Evolutionary conservation across 2,329 filamentous ascomycete species (phyloP), one percentile per base, ranked within the genome.

Genomic region (Aciculosporium take): DNA sequence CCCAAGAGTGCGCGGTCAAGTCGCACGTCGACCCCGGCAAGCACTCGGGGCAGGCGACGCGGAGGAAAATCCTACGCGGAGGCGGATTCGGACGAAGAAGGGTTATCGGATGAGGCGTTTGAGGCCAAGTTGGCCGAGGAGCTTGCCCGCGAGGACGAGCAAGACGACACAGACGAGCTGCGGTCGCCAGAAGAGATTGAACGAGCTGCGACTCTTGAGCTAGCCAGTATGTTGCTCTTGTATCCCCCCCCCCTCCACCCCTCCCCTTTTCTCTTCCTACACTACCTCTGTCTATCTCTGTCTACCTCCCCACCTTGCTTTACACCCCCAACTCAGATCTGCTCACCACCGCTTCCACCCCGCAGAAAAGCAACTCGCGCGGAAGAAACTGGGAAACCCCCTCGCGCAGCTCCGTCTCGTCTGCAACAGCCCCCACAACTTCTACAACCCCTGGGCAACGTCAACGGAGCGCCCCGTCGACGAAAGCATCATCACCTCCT

Each of bases 371-470:
- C 85, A 95, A 57, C 84, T 96, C n/a, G 69, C 79, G 3, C 75
- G 76, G 33, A 96, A 96, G 65, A 95, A 94, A 54, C 70, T 96
- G 1, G 88, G 91, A 36, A 98, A 98, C 50, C 84, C 87, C 0
- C 64, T 96, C 17, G 86, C 94, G 69, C 91, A 98, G 57, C 75
- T 94, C 3, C 82, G 91, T 0, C 72, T 95, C 0, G 86, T 85
- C 9, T 96, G 91, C 61, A 94, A 98, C 59, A 85, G 79, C 0
- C 91, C 91, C 0, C 88, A 95, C 61, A 94, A 95, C 56, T 96
- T 98, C 58, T 96, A 94, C 62, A 93, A 87, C 56, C 89, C 91
- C 0, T 96, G 89, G 74, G 69, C 74, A 0, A 67, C 68, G 5
- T 69, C 74, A 13, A 68, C 72, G 1, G 71, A 72, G 5, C 58